Percentiles rank a stretch among this genome's conserved stretches.
Conservation (phyloP, 1,139 yeast species). For the Yarrowia galli region DNA sequence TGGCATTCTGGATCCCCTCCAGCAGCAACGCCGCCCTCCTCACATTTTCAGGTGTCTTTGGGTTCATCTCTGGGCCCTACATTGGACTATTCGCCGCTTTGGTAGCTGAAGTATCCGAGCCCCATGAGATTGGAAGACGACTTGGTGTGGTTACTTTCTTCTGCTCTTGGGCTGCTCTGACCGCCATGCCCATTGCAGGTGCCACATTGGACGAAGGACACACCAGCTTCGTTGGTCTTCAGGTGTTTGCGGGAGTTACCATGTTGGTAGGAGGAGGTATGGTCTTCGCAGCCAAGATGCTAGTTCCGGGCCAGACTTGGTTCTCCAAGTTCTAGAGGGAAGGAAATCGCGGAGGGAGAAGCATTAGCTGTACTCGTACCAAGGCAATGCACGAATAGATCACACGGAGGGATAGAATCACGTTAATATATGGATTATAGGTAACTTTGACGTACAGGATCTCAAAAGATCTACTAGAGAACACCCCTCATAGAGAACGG, state of each 20-base stretch:
- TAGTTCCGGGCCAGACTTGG: conserved; percentile 15
- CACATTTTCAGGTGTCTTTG: conserved; percentile 15
- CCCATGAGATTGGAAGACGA: conserved; percentile 25
- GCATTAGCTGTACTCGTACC: background rate
- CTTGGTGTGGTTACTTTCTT: conserved; percentile 31
- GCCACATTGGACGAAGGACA: conserved; percentile 25
- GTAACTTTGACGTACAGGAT: too few relatives aligned
- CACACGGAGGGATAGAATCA: background rate
- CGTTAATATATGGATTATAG: background rate
- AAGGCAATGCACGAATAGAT: too few relatives aligned
- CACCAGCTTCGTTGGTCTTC: conserved; percentile 21
- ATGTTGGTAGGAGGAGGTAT: conserved; percentile 34
- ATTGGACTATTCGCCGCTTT: conserved; percentile 31
- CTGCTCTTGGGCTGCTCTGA: conserved; percentile 26
- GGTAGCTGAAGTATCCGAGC: conserved; percentile 29
- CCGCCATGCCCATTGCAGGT: conserved; percentile 34
- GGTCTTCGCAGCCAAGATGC: conserved; percentile 20
- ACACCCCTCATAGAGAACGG: too few relatives aligned
- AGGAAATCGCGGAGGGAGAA: background rate
- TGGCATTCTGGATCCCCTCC: conserved; percentile 34
- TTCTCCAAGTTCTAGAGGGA: background rate
- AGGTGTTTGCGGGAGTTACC: conserved; percentile 37
- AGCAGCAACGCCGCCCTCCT: conserved; percentile 19
- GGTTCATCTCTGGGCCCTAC: conserved; percentile 27
- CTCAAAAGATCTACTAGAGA: too few relatives aligned